A percentile compares a stretch with the other conserved stretches of the same genome.
phyloP scores from a whole-genome alignment of 129 eudicot genomes.

The Centella asiatica region DNA sequence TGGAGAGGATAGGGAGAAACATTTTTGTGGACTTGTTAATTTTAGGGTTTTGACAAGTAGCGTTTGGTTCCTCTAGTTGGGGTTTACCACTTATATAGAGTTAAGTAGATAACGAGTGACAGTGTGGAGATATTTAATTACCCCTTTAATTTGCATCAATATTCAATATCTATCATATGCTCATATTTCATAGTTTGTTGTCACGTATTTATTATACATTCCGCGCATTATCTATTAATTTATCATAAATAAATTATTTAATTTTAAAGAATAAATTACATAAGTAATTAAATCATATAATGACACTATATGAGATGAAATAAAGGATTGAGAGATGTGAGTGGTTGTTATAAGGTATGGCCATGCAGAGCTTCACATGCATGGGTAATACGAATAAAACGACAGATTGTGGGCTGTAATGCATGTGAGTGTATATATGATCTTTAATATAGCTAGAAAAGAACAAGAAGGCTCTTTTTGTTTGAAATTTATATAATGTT shows the following conservation, averaged over 20 bases:
- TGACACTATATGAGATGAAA: no score
- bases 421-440: slow-evolving; percentile 26
- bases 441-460: slow-evolving; percentile 16
- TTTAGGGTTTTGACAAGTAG: slow-evolving; percentile 1
- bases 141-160: no score
- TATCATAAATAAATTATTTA: no score
- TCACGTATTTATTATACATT: no score
- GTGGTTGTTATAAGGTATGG: slow-evolving; percentile 20
- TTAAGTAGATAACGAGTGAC: no score
- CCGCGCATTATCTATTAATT: no score
- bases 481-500: not conserved
- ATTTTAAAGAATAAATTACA: no score
- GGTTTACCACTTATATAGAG: slow-evolving; percentile 28
- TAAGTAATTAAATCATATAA: no score
- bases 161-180: no score
- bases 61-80: not conserved
- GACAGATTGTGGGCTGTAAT: slow-evolving; percentile 28
- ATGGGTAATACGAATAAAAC: slow-evolving; percentile 17
- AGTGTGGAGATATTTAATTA: not conserved
- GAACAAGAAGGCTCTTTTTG: slow-evolving; percentile 18
- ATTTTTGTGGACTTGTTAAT: slow-evolving; percentile 14
- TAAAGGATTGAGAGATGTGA: slow-evolving; percentile 6
- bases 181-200: no score
- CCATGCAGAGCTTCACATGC: slow-evolving; percentile 38
- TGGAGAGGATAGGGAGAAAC: slow-evolving; percentile 26